Evolutionary conservation across 1,284 basidiomycete genomes (phyloP).

Genomic region (Malassezia brasiliensis): DNA sequence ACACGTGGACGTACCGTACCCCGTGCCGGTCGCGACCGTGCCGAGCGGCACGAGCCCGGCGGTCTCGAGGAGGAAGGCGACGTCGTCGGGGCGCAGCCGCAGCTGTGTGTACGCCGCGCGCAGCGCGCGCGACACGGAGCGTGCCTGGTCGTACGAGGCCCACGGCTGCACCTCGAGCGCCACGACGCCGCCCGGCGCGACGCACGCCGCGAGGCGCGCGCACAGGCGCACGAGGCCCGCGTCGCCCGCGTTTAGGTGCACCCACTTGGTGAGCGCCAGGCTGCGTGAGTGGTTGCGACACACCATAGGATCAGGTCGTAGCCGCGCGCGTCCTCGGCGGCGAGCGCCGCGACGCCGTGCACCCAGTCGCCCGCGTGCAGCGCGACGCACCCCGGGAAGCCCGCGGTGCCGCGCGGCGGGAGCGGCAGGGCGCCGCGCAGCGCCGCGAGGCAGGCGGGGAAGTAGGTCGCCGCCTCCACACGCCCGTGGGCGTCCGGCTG

Average conservation of each 20-base stretch:
- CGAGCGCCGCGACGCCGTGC: neutral
- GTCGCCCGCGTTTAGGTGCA: conserved; percentile 18
- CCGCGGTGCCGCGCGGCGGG: neutral
- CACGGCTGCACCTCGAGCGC: conserved; percentile 20
- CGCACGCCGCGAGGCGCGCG: conserved; percentile 1
- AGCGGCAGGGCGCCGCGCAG: conserved; percentile 2
- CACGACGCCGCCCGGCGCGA: conserved; percentile 15
- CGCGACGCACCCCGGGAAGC: conserved; percentile 3
- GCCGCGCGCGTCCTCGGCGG: neutral
- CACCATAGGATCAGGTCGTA: conserved; percentile 14
- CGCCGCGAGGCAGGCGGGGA: conserved; percentile 6
- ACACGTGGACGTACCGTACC: conserved; percentile 4
- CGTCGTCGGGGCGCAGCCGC: conserved; percentile 10
- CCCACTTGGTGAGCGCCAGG: conserved; percentile 19
- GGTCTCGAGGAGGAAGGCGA: neutral
- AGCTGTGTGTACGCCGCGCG: conserved; percentile 9
- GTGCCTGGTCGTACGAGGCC: conserved; percentile 20
- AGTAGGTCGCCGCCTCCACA: conserved; percentile 2
- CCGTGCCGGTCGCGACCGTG: conserved; percentile 4
- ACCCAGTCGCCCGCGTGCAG: conserved; percentile 11
- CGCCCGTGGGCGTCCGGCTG: neutral
- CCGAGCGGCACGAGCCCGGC: neutral
- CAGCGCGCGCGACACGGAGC: conserved; percentile 10
- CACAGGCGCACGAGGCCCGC: conserved; percentile 15
- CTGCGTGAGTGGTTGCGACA: neutral